These are phyloP conservation scores for Candida awuae DNA, from an alignment of 805 yeast species.

Conservation along the genomic window DNA sequence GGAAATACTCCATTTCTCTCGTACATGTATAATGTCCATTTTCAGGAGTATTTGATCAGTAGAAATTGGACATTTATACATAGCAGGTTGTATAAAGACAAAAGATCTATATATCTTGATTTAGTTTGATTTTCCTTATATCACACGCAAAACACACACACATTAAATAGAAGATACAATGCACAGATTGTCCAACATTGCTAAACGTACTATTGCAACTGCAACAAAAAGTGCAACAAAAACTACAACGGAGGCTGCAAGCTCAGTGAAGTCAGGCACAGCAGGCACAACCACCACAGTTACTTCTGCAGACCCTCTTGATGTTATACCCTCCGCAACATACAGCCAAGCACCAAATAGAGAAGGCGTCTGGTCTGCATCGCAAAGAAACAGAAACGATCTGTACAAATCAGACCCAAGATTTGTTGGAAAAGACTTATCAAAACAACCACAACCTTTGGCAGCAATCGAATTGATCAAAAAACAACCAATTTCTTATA, in stretches of 20 bases:
- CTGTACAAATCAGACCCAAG: slow-evolving; percentile 50
- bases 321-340: slow-evolving; percentile 13
- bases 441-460: slow-evolving; percentile 65
- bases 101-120: no score
- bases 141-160: no score
- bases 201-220: slow-evolving; percentile 13
- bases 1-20: no score
- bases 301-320: slow-evolving; percentile 12
- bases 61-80: no score
- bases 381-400: slow-evolving; percentile 55
- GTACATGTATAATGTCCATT: no score
- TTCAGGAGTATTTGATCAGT: no score
- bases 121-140: no score
- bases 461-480: slow-evolving; percentile 82
- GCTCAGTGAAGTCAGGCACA: slow-evolving; percentile 9
- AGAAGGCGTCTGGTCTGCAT: slow-evolving; percentile 57
- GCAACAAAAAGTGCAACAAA: slow-evolving; percentile 11
- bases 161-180: slow-evolving; percentile 1
- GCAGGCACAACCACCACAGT: slow-evolving; percentile 8
- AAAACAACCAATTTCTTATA: slow-evolving; percentile 59
- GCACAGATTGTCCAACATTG: not conserved
- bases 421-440: slow-evolving; percentile 63
- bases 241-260: slow-evolving; percentile 12
- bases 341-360: slow-evolving; percentile 69
- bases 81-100: no score